A percentile compares a stretch with the other conserved stretches of the same genome.
phyloP scores from a whole-genome alignment of 352 stramenopile species.

The Blastocystis sp. region DNA sequence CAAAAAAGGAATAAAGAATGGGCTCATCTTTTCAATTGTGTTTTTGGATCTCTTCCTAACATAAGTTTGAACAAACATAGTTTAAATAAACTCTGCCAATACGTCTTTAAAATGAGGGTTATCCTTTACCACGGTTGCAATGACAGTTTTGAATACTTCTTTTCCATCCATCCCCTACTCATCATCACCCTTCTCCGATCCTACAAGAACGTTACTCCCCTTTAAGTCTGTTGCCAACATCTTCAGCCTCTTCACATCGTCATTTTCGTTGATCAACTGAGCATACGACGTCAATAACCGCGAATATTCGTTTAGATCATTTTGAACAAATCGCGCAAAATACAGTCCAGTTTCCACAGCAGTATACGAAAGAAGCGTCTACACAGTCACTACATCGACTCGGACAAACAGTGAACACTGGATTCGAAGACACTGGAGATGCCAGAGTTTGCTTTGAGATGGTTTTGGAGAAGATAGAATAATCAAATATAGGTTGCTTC shows the following conservation, averaged over 20 bases:
- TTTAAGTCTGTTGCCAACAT: background rate
- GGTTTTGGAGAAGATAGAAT: background rate
- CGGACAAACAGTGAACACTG: background rate
- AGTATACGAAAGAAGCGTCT: background rate
- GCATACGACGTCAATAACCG: background rate
- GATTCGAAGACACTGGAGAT: background rate
- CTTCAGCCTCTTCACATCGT: background rate
- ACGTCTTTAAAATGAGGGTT: background rate
- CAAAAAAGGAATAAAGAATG: background rate
- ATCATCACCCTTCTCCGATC: background rate
- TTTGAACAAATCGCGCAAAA: background rate
- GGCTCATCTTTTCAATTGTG: too few species aligned
- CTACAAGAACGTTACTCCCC: background rate
- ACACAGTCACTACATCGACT: background rate
- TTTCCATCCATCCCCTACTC: background rate
- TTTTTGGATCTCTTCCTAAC: too few species aligned
- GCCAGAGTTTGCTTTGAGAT: background rate
- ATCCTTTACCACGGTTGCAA: slow-evolving; percentile 31
- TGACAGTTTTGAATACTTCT: background rate
- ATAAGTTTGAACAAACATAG: background rate
- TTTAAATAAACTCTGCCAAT: background rate
- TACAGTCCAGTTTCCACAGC: background rate
- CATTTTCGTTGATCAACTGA: background rate
- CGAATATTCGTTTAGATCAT: background rate
- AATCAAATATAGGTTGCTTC: background rate